These are phyloP conservation scores for Yamadazyma sp. DNA, from an alignment of 1,139 yeast species.

Conservation along the genomic window DNA sequence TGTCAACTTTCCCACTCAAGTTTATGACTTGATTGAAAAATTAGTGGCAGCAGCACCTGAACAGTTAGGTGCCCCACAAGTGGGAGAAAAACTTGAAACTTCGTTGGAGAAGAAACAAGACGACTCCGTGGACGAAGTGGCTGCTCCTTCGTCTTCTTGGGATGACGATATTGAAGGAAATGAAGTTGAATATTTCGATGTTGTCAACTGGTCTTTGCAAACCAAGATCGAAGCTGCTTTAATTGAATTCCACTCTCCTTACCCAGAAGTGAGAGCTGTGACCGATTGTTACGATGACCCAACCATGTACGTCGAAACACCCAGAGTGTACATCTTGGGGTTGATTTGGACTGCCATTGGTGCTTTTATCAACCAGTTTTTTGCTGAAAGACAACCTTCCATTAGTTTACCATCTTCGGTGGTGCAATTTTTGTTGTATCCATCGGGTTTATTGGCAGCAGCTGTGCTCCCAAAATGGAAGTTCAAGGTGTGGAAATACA, in stretches of 20 bases:
- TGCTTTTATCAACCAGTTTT: conserved; percentile 58
- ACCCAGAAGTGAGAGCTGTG: conserved; percentile 63
- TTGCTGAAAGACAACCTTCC: conserved; percentile 54
- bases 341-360: conserved; percentile 56
- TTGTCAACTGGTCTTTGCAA: conserved; percentile 27
- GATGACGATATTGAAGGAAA: conserved; percentile 5
- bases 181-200: conserved; percentile 9
- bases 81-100: conserved; percentile 5
- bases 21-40: conserved; percentile 23
- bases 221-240: conserved; percentile 44
- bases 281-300: conserved; percentile 55
- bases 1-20: conserved; percentile 46
- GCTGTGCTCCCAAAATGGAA: conserved; percentile 48
- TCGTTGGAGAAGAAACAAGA: conserved; percentile 7
- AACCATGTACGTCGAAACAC: conserved; percentile 49
- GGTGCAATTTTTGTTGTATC: conserved; percentile 58
- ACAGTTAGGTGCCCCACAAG: conserved; percentile 2
- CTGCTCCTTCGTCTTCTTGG: conserved; percentile 32
- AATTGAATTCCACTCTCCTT: conserved; percentile 55
- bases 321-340: conserved; percentile 53
- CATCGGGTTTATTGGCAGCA: conserved; percentile 48
- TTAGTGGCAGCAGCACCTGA: conserved; percentile 15
- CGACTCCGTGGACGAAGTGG: conserved; percentile 23
- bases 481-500: conserved; percentile 33
- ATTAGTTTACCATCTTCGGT: conserved; percentile 47